Base-by-base conservation (phyloP, 441 rosid species). In the Bocquillonia castaneifolia region DNA sequence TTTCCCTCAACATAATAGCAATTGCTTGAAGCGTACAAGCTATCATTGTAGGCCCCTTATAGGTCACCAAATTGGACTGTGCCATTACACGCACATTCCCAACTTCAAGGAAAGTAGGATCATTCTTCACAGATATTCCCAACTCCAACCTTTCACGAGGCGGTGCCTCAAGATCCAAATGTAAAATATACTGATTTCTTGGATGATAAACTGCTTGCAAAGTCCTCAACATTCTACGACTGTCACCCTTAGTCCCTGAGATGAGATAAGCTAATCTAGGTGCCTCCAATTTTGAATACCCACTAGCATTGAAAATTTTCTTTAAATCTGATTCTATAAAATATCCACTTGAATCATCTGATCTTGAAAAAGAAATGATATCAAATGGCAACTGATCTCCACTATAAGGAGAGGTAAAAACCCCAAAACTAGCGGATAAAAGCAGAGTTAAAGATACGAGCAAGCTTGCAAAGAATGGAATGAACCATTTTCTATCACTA, bases 141-240 rank as follows among this genome's bases (percentile, higher is more conserved):
- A 91, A 79, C 72, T 89, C 96, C 82, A 87, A 67, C 69, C 97
- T 79, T 78, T 93, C 99, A 14, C 93, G 84, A 3, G 95, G 92
- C 0, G 96, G 96, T 47, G 96, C 99, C 81, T 93, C 97, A 10
- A 93, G 93, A 80, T 93, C 99, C 82, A 91, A 81, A 77, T 91
- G 99, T 64, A 93, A 76, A 68, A 93, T 85, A 75, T 93, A 93
- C 80, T 91, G 99, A 75, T 93, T 93, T 72, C 99, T 85, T 0
- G 99, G 99, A 77, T 93, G 99, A 73, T 91, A 93, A 40, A 93
- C 91, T 23, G 96, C 97, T 75, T 89, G 92, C 76, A 93, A 81
- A n/a, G 99, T 93, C 80, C 99, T 88, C 90, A 89, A 77, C 91
- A 93, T 83, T 69, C 99, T 88, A 67, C 81, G 88, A 72, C 90